These are phyloP conservation scores for Ogataea polymorpha DNA, from an alignment of 805 yeast species.

Conservation along the genomic window DNA sequence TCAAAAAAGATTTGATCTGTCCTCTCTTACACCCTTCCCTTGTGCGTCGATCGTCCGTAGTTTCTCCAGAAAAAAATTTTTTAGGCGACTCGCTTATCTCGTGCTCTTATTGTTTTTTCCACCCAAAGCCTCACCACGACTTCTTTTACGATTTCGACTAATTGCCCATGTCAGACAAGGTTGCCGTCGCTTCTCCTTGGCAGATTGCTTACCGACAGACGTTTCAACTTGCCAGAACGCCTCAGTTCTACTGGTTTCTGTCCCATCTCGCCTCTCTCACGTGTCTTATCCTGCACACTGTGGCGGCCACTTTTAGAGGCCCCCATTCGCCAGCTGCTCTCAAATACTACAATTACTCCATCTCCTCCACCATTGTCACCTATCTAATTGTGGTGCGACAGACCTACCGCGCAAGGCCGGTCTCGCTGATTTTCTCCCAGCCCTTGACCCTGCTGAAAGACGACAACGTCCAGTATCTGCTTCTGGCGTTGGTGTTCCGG, in stretches of 20 bases:
- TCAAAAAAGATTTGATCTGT: constrained; percentile 13
- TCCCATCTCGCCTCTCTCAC: constrained; percentile 53
- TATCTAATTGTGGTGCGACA: constrained; percentile 63
- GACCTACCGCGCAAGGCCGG: constrained; percentile 43
- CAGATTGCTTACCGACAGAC: constrained; percentile 8
- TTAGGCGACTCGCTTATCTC: constrained; percentile 8
- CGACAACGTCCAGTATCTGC: constrained; percentile 64
- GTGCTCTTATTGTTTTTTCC: constrained; percentile 8
- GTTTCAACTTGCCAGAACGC: constrained; percentile 34
- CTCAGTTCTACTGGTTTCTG: constrained; percentile 69
- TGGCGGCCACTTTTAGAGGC: constrained; percentile 41
- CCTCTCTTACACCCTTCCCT: neutral
- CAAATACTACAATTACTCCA: constrained; percentile 39
- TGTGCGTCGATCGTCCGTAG: constrained; percentile 7
- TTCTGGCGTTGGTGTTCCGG: constrained; percentile 39
- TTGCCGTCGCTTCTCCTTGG: constrained; percentile 2
- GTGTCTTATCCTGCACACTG: constrained; percentile 38
- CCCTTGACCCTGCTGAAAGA: constrained; percentile 37
- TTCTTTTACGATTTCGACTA: neutral
- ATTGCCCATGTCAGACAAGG: constrained; percentile 4
- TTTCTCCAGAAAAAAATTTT: constrained; percentile 2
- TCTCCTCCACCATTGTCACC: constrained; percentile 54
- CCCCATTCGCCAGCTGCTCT: constrained; percentile 29
- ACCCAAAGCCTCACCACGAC: neutral
- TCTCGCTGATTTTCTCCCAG: constrained; percentile 27